Evolutionary conservation across 225 moss, liverwort and hornwort genomes (phyloP).

Genomic region (Neckera pumila): DNA sequence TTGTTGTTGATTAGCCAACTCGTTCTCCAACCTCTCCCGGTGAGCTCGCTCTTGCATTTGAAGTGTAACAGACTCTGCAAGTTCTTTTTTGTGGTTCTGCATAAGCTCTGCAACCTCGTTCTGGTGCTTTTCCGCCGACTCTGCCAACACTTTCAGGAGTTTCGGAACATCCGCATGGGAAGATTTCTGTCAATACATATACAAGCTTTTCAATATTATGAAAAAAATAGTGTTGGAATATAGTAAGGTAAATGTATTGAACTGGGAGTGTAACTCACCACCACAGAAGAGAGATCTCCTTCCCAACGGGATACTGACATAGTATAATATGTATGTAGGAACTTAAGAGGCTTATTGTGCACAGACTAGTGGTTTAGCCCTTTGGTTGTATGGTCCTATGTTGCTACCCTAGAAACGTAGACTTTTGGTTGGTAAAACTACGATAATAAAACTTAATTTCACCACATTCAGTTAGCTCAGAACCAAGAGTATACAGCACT

Average conservation of each 20-base stretch:
- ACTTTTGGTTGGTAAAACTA: neutral
- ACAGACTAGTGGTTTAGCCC: neutral
- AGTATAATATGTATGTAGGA: neutral
- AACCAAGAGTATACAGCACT: neutral
- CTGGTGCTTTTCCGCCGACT: constrained; percentile 26
- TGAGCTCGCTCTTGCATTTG: constrained; percentile 41
- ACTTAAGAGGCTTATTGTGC: neutral
- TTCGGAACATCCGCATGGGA: constrained; percentile 5
- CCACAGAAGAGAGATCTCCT: neutral
- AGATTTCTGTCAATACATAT: constrained; percentile 10
- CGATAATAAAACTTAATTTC: neutral
- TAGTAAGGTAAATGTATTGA: neutral
- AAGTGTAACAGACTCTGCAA: constrained; percentile 18
- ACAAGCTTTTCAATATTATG: neutral
- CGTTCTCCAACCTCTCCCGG: constrained; percentile 44
- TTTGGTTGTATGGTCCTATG: neutral
- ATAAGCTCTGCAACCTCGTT: constrained; percentile 20
- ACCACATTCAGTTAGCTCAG: neutral
- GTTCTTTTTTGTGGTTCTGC: constrained; percentile 34
- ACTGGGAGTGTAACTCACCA: neutral
- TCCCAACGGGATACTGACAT: neutral
- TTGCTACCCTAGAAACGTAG: neutral
- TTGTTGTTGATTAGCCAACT: constrained; percentile 43
- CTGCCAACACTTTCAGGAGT: constrained; percentile 23
- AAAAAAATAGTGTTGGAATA: neutral